Evolutionary conservation across 202 grass and related monocot genomes (phyloP), one percentile per base, ranked within the genome.

Genomic region (Schoenoplectus tabernaemontani): DNA sequence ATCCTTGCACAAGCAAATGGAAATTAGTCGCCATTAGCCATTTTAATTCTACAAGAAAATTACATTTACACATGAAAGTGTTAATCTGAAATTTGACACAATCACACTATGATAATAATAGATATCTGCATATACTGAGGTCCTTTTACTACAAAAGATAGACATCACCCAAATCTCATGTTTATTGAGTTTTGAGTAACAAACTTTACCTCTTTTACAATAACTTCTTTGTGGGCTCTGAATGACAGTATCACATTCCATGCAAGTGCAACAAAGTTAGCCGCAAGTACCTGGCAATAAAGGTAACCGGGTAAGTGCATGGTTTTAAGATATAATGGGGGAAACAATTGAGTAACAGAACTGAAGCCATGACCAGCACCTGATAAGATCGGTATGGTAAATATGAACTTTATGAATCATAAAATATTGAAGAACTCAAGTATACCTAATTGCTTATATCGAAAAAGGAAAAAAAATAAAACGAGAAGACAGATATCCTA

Each of bases 211-310:
- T 93, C 93, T 88, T 91, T 84, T 3, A 74, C 28, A 54, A 88
- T 32, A 77, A 97, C 85, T 78, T 90, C 87, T 83, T 91, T 97
- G 71, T 93, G 93, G 54, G 93, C 87, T 88, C 88, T 97, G 87
- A 88, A 97, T 41, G 93, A 97, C 53, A 97, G 82, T 82, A 97
- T 93, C 47, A 93, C 93, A 42, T 97, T 97, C 91, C 89, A 97
- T 46, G 85, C 89, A 71, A 97, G 90, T 69, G 93, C 85, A 63
- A 97, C 85, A 93, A 91, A 85, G 83, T 91, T 97, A 60, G 91
- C 93, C 51, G 79, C 93, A 74, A 93, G 89, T 86, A 93, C 91
- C 89, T 91, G 87, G 4, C 42, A 85, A 63, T 62, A 59, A 41
- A 50, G 4, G 7, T 28, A 64, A 86, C 13, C 32, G 30, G 4